Conservation (phyloP, 2,329 filamentous ascomycete species). For the Apiospora koreana region DNA sequence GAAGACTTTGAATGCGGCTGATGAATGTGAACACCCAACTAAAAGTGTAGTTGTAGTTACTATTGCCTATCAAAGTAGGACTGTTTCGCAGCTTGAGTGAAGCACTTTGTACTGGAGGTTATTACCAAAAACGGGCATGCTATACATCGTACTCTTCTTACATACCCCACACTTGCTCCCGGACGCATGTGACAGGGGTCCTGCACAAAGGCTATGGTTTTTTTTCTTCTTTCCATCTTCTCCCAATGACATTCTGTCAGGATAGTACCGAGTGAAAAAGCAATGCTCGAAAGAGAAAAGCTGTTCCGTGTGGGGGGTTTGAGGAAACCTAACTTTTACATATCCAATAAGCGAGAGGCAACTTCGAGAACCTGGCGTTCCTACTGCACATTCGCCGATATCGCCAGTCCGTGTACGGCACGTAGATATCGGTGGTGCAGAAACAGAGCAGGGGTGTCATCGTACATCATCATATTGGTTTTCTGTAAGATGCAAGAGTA, state of each 20-base stretch:
- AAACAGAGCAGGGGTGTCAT: not conserved
- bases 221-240: not conserved
- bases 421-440: not conserved
- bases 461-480: not conserved
- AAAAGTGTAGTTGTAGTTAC: not conserved
- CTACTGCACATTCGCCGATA: not conserved
- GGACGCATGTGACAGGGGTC: slow-evolving; percentile 7
- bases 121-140: not conserved
- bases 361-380: not conserved
- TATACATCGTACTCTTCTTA: not conserved
- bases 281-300: not conserved
- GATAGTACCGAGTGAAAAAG: not conserved
- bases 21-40: not conserved
- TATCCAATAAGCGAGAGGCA: not conserved
- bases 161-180: not conserved
- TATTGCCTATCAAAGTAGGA: not conserved
- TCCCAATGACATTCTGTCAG: not conserved
- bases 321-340: not conserved
- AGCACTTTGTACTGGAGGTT: not conserved
- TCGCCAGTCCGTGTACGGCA: not conserved
- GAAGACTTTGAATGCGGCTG: not conserved
- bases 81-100: not conserved
- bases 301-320: not conserved
- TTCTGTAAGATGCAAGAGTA: not conserved
- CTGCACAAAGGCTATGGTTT: not conserved